Conservation (phyloP, 441 rosid genomes). For the Euphorbia schlechtendalii region DNA sequence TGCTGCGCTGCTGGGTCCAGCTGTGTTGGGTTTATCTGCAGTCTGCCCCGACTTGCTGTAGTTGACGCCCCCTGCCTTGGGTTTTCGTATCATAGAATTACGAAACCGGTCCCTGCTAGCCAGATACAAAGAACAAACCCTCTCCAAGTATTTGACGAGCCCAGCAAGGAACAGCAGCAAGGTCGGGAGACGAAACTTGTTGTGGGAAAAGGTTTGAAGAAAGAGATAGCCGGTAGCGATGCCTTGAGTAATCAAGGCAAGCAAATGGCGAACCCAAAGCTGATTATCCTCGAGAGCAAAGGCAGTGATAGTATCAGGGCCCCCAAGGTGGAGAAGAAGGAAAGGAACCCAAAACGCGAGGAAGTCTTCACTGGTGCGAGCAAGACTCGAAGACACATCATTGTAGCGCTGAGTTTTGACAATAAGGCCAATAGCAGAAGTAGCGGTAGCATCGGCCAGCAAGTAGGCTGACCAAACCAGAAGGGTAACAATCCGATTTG, state of each 20-base stretch:
- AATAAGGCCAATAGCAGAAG: neutral
- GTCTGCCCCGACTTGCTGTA: neutral
- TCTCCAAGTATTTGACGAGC: constrained; percentile 39
- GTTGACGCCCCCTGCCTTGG: constrained; percentile 28
- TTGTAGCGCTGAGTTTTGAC: neutral
- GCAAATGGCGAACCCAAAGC: constrained; percentile 49
- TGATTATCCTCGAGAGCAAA: constrained; percentile 53
- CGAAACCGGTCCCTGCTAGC: constrained; percentile 49
- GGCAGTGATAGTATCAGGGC: constrained; percentile 66
- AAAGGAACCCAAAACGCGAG: constrained; percentile 61
- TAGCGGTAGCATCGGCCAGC: neutral
- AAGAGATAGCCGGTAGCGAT: constrained; percentile 36
- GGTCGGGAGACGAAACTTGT: constrained; percentile 18
- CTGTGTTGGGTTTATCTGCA: neutral
- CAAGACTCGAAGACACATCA: neutral
- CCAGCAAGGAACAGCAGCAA: constrained; percentile 38
- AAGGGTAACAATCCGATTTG: neutral
- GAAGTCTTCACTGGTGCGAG: constrained; percentile 16
- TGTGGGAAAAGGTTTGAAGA: neutral
- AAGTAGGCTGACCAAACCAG: neutral
- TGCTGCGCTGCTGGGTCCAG: too few species aligned
- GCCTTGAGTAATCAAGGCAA: constrained; percentile 35
- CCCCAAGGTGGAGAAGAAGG: constrained; percentile 60
- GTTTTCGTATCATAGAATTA: constrained; percentile 31
- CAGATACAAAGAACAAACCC: constrained; percentile 45